A percentile compares a stretch with the other conserved stretches of the same genome.
Conservation (phyloP, 2,329 filamentous ascomycete species). For the Huntiella savannae region DNA sequence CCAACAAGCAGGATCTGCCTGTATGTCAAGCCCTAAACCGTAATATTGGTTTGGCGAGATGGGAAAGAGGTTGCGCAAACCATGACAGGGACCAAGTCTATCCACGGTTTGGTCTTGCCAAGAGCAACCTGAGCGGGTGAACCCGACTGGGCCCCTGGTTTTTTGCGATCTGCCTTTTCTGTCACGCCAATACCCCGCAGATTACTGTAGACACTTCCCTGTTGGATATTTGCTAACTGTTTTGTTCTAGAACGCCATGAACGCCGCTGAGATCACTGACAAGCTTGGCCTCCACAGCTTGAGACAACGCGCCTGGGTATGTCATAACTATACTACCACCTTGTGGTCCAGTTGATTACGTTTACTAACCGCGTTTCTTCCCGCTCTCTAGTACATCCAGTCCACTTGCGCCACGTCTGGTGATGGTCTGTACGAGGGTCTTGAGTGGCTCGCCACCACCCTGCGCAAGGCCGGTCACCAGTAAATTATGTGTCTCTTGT, state of each 20-base stretch:
- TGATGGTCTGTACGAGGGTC: constrained; percentile 98
- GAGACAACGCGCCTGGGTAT: constrained; percentile 96
- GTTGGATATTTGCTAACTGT: neutral
- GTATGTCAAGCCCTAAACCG: constrained; percentile 35
- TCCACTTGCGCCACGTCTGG: constrained; percentile 96
- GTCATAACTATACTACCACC: constrained; percentile 20
- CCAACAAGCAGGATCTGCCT: constrained; percentile 99
- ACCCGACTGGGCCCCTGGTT: no score
- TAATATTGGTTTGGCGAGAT: neutral
- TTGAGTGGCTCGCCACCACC: constrained; percentile 76
- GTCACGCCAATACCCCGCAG: neutral
- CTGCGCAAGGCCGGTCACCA: constrained; percentile 56
- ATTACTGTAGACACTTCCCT: constrained; percentile 1
- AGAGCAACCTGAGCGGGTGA: no score
- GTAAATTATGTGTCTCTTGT: constrained; percentile 24
- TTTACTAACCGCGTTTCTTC: constrained; percentile 14
- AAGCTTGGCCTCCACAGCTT: constrained; percentile 98
- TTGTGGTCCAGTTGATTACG: neutral
- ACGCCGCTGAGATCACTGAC: constrained; percentile 98
- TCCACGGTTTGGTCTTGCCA: no score
- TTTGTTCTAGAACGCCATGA: constrained; percentile 76
- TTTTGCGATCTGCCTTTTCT: neutral
- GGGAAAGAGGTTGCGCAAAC: no score
- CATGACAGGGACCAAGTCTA: no score
- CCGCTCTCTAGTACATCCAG: constrained; percentile 68